These are phyloP conservation scores for Coemansia sp. DNA, from an alignment of 371 early-diverging fungal genomes.

Conservation along the genomic window DNA sequence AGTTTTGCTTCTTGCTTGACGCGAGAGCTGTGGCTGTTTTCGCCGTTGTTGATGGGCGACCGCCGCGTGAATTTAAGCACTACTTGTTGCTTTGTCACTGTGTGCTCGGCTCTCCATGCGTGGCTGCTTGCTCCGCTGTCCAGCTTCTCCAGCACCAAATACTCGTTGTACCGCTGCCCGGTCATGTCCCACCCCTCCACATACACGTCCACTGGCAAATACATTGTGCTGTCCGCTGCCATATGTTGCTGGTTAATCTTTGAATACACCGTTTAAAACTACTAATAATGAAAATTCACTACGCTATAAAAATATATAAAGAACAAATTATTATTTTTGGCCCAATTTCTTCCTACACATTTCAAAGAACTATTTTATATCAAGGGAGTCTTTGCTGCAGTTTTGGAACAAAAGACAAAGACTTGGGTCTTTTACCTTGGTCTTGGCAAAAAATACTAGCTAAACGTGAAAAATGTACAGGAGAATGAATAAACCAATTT, in stretches of 20 bases:
- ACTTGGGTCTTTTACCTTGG: too few relatives aligned
- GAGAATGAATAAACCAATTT: too few relatives aligned
- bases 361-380: too few relatives aligned
- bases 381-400: too few relatives aligned
- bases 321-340: too few relatives aligned
- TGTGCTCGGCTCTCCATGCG: neutral
- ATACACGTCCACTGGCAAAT: neutral
- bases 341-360: too few relatives aligned
- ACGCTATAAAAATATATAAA: too few relatives aligned
- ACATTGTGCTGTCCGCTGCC: neutral
- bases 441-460: too few relatives aligned
- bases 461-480: too few relatives aligned
- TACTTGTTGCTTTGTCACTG: neutral
- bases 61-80: neutral
- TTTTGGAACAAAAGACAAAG: too few relatives aligned
- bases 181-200: neutral
- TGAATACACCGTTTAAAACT: too few relatives aligned
- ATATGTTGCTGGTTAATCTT: neutral
- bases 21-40: neutral
- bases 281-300: too few relatives aligned
- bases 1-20: neutral
- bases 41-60: neutral
- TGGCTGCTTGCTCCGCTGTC: neutral
- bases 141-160: neutral
- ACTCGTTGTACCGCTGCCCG: neutral